phyloP scores from a whole-genome alignment of 139 green algal genomes.

The Gonium pectorale region DNA sequence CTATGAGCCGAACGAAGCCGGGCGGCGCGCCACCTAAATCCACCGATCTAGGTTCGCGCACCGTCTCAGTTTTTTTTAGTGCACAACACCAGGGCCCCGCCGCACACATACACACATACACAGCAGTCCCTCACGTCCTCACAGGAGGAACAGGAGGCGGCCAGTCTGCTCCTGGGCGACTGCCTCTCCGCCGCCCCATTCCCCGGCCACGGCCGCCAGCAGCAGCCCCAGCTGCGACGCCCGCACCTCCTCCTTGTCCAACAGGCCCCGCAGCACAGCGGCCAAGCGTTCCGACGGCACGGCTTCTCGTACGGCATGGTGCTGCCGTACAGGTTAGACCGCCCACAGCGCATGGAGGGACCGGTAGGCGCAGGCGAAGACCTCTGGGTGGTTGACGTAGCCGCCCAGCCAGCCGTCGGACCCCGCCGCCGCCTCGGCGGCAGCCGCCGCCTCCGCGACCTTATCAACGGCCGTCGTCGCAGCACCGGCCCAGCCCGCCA shows the following conservation, averaged over 20 bases:
- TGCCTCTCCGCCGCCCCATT: slow-evolving; percentile 1
- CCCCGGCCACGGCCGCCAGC: background rate
- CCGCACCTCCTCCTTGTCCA: background rate
- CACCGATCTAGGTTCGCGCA: no score
- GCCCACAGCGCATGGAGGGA: slow-evolving; percentile 30
- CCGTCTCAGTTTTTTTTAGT: no score
- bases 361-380: slow-evolving; percentile 11
- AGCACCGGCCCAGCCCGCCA: background rate
- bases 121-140: no score
- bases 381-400: slow-evolving; percentile 25
- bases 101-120: no score
- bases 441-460: background rate
- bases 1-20: no score
- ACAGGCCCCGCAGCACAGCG: background rate
- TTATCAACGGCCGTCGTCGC: background rate
- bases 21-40: no score
- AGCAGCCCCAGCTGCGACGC: slow-evolving; percentile 26
- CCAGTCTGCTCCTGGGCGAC: background rate
- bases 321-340: background rate
- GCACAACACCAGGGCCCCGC: no score
- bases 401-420: slow-evolving; percentile 33
- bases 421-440: background rate
- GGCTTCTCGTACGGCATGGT: background rate
- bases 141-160: slow-evolving; percentile 8
- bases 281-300: background rate